Percentiles rank a stretch among this genome's conserved stretches.
phyloP scores from a whole-genome alignment of 345 rosid species.

The Barbarea vulgaris region DNA sequence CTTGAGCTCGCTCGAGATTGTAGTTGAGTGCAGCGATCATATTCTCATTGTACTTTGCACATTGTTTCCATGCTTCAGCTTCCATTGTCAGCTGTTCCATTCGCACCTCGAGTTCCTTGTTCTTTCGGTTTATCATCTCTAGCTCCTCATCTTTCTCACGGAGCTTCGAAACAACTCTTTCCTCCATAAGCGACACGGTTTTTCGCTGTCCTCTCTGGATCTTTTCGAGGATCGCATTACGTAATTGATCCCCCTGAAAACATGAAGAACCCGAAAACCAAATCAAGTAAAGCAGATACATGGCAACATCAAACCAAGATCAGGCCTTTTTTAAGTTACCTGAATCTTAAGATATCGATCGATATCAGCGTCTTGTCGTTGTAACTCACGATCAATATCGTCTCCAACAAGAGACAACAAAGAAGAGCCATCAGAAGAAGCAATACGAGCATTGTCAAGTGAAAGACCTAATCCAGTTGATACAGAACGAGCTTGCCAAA shows the following conservation, averaged over 20 bases:
- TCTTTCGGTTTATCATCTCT: slow-evolving; percentile 66
- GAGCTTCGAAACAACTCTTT: slow-evolving; percentile 58
- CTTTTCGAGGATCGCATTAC: slow-evolving; percentile 60
- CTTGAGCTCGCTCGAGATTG: slow-evolving; percentile 71
- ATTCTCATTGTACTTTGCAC: slow-evolving; percentile 71
- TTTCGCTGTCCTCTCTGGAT: slow-evolving; percentile 61
- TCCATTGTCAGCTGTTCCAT: slow-evolving; percentile 69
- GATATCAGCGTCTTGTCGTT: slow-evolving; percentile 67
- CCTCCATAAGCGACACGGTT: slow-evolving; percentile 63
- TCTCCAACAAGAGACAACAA: slow-evolving; percentile 64
- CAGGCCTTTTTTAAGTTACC: slow-evolving; percentile 15
- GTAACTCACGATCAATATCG: slow-evolving; percentile 65
- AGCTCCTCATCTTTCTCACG: slow-evolving; percentile 74
- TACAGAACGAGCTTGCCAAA: slow-evolving; percentile 65
- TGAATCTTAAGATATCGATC: slow-evolving; percentile 78
- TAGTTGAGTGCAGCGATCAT: slow-evolving; percentile 65
- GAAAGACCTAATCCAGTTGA: slow-evolving; percentile 89
- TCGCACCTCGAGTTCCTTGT: slow-evolving; percentile 73
- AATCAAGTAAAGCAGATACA: neutral
- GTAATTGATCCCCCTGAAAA: slow-evolving; percentile 60
- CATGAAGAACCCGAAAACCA: neutral
- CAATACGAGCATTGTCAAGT: slow-evolving; percentile 60
- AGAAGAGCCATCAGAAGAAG: slow-evolving; percentile 65
- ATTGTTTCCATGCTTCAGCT: slow-evolving; percentile 80
- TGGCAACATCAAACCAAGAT: neutral